Base-by-base conservation (phyloP, 768 basidiomycete genomes). In the Filobasidium wieringae region DNA sequence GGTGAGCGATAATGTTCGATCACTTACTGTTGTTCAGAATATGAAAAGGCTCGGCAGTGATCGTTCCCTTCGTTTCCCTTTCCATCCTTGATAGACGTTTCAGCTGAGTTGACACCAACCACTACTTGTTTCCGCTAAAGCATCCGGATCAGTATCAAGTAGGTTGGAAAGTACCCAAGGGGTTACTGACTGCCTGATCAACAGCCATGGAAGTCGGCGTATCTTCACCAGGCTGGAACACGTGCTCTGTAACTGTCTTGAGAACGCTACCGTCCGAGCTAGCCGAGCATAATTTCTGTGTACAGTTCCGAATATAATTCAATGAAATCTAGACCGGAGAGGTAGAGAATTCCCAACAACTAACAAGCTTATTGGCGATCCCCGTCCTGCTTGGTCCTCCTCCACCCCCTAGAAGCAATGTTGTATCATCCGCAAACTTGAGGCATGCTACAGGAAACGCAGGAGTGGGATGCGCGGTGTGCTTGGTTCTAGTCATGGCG, bases 291-390 rank as follows among this genome's bases (percentile, higher is more conserved):
- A 72, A 53, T 68, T 72, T 72, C 72, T 75, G 32, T 36, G 24
- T 17, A 29, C n/a, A n/a, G n/a, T n/a, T n/a, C n/a, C 26, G 37
- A 19, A 26, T 22, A 22, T 33, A 37, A 17, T 41, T 39, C 4
- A 30, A n/a, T n/a, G n/a, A n/a, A n/a, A n/a, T n/a, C n/a, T n/a
- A n/a, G n/a, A n/a, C n/a, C n/a, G n/a, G n/a, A 33, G 19, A 22
- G 40, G 19, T 2, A 52, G 55, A 59, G 43, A 57, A 15, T 47
- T n/a, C n/a, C n/a, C n/a, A n/a, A n/a, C n/a, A 15, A 77, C 86
- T 68, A 63, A 88, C 93, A 64, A 99, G 75, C 72, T 89, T 88
- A 76, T 99, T 99, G 78, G 89, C 88, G 60, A 99, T 86, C 3
- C 95, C 95, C 53, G 80, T 89, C 61, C 81, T 81, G 9, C 86